Conservation (phyloP, 768 basidiomycete genomes). For the Favolaschia claudopus region DNA sequence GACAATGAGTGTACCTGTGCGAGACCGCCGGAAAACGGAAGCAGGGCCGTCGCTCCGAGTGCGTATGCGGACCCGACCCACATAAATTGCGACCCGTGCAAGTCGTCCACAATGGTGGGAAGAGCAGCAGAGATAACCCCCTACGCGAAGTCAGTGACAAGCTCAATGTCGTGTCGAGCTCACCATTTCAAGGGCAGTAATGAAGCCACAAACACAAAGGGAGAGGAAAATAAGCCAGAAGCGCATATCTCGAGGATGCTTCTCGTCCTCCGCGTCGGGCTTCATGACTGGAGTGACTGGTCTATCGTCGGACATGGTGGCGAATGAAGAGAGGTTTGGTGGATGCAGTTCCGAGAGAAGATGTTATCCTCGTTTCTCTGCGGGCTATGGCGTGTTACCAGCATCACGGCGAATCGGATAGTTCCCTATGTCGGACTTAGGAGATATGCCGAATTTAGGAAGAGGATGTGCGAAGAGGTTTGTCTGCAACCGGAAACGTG, state of each 20-base stretch:
- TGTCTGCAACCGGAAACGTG: too few relatives aligned
- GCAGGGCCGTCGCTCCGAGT: constrained; percentile 37
- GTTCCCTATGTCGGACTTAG: too few relatives aligned
- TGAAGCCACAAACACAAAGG: neutral
- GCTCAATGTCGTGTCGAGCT: too few relatives aligned
- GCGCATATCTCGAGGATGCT: neutral
- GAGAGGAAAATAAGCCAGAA: neutral
- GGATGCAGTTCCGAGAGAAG: too few relatives aligned
- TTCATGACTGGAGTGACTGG: neutral
- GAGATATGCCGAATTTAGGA: too few relatives aligned
- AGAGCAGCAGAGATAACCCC: constrained; percentile 41
- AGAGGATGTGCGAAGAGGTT: too few relatives aligned
- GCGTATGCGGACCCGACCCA: constrained; percentile 38
- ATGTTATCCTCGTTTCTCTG: too few relatives aligned
- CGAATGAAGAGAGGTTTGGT: too few relatives aligned
- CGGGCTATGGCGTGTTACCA: too few relatives aligned
- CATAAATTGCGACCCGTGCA: constrained; percentile 34
- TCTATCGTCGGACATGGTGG: too few relatives aligned
- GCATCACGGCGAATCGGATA: too few relatives aligned
- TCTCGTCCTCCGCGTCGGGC: neutral
- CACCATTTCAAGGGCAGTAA: neutral
- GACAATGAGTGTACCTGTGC: constrained; percentile 32
- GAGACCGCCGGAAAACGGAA: constrained; percentile 40
- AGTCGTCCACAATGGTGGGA: constrained; percentile 37
- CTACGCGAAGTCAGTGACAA: too few relatives aligned